These are phyloP conservation scores for Farysia itapuensis DNA, from an alignment of 1,284 basidiomycete species.

Conservation along the genomic window DNA sequence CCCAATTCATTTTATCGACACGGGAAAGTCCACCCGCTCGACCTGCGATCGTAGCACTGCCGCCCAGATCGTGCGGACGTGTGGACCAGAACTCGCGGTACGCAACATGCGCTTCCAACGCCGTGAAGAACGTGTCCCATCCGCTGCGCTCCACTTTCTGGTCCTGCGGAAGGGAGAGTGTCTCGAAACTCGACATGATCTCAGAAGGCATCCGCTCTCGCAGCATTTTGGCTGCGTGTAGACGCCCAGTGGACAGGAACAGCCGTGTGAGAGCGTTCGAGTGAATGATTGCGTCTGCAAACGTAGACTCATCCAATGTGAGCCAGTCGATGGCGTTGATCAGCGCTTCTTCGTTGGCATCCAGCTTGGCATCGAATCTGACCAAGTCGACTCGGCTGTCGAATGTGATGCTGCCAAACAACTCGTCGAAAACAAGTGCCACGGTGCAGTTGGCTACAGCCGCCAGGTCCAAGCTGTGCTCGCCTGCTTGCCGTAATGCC, in stretches of 20 bases:
- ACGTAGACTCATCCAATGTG: slow-evolving; percentile 66
- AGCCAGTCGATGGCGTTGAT: slow-evolving; percentile 93
- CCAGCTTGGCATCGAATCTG: slow-evolving; percentile 29
- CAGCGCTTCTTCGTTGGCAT: slow-evolving; percentile 63
- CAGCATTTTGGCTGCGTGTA: slow-evolving; percentile 51
- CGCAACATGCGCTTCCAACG: slow-evolving; percentile 38
- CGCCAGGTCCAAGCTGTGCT: slow-evolving; percentile 80
- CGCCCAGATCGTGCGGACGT: slow-evolving; percentile 6
- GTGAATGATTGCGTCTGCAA: slow-evolving; percentile 53
- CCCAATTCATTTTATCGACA: slow-evolving; percentile 40
- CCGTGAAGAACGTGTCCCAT: slow-evolving; percentile 55
- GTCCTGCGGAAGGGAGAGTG: slow-evolving; percentile 23
- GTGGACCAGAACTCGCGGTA: slow-evolving; percentile 48
- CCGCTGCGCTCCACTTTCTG: slow-evolving; percentile 49
- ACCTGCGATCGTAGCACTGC: slow-evolving; percentile 1
- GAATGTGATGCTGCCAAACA: slow-evolving; percentile 64
- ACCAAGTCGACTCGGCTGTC: slow-evolving; percentile 13
- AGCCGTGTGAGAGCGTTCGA: slow-evolving; percentile 49
- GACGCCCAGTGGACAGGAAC: slow-evolving; percentile 45
- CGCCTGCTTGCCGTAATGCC: slow-evolving; percentile 75
- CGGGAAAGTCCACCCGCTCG: slow-evolving; percentile 22
- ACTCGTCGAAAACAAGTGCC: slow-evolving; percentile 65
- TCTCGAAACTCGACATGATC: slow-evolving; percentile 25
- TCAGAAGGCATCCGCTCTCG: slow-evolving; percentile 49
- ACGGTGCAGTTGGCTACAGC: slow-evolving; percentile 80